phyloP scores from a whole-genome alignment of 2,329 filamentous ascomycete genomes.

The Massarina eburnea region DNA sequence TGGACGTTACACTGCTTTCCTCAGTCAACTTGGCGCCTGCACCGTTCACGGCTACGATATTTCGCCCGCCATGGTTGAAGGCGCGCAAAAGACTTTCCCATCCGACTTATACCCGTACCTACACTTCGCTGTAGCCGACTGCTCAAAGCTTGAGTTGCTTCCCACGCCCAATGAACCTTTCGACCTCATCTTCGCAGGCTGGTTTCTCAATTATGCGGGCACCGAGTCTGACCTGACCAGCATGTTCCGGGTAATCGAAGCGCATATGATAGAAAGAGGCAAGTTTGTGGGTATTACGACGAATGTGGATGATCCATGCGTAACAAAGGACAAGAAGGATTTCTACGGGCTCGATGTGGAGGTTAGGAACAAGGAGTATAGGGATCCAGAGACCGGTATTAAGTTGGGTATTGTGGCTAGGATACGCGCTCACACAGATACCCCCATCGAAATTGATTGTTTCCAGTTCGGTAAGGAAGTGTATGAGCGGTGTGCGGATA shows the following conservation, averaged over 20 bases:
- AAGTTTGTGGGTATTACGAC: constrained; percentile 30
- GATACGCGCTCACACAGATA: constrained; percentile 18
- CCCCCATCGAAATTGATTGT: constrained; percentile 24
- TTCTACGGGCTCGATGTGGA: constrained; percentile 28
- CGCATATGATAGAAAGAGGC: constrained; percentile 16
- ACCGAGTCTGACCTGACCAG: constrained; percentile 18
- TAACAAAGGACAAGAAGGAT: constrained; percentile 17
- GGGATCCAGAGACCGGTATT: constrained; percentile 13
- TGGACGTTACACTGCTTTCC: constrained; percentile 28
- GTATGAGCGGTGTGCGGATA: constrained; percentile 28
- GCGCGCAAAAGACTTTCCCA: constrained; percentile 22
- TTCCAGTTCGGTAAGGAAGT: constrained; percentile 28
- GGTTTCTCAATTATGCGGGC: constrained; percentile 36
- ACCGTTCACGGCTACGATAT: constrained; percentile 29
- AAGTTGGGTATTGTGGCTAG: constrained; percentile 25
- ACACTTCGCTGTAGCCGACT: constrained; percentile 26
- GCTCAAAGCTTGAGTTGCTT: constrained; percentile 16
- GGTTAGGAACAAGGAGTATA: constrained; percentile 22
- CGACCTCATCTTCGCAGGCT: constrained; percentile 34
- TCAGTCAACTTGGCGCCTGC: constrained; percentile 22
- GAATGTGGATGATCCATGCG: constrained; percentile 18
- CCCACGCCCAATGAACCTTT: constrained; percentile 5
- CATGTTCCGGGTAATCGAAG: constrained; percentile 27
- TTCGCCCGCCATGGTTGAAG: constrained; percentile 27
- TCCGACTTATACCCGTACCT: constrained; percentile 12